Conservation (phyloP, 2,329 filamentous ascomycete genomes). For the Beauveria medogensis region DNA sequence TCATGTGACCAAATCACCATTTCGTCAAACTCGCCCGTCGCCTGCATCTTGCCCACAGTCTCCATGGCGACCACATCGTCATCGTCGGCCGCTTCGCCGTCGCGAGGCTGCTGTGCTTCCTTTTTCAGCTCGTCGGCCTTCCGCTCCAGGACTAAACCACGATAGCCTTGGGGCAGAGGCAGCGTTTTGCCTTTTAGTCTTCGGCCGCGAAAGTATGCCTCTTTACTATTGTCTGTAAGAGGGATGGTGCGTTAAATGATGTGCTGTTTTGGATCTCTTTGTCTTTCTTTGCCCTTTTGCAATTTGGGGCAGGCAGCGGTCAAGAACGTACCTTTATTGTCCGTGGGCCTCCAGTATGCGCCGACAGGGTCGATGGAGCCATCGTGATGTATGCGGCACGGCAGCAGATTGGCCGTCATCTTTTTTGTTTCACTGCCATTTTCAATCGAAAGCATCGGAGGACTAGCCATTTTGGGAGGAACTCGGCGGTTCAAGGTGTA, state of each 20-base stretch:
- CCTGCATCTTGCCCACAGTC: slow-evolving; percentile 50
- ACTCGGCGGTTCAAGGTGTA: background rate
- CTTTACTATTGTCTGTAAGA: slow-evolving; percentile 40
- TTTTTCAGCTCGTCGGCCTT: slow-evolving; percentile 28
- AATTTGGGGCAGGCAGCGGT: background rate
- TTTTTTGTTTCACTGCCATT: slow-evolving; percentile 21
- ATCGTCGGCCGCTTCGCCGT: slow-evolving; percentile 16
- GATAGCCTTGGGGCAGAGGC: slow-evolving; percentile 62
- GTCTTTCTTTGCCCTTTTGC: background rate
- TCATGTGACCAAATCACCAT: slow-evolving; percentile 84
- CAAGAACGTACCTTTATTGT: slow-evolving; percentile 33
- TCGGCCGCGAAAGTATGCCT: slow-evolving; percentile 69
- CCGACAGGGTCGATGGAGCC: slow-evolving; percentile 57
- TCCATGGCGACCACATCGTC: slow-evolving; percentile 37
- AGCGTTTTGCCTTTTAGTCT: slow-evolving; percentile 64
- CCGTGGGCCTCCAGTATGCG: slow-evolving; percentile 62
- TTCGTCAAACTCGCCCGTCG: slow-evolving; percentile 62
- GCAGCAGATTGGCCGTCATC: slow-evolving; percentile 63
- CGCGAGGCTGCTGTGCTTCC: slow-evolving; percentile 22
- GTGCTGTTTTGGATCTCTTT: no score
- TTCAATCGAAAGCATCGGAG: slow-evolving; percentile 34
- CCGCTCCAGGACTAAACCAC: slow-evolving; percentile 51
- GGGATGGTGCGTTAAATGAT: background rate
- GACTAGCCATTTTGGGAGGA: slow-evolving; percentile 27
- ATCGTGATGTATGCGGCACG: slow-evolving; percentile 72